Percentiles rank a stretch among this genome's conserved stretches.
Evolutionary conservation across 1,139 yeast genomes (phyloP).

Genomic region (Pichia sp.): DNA sequence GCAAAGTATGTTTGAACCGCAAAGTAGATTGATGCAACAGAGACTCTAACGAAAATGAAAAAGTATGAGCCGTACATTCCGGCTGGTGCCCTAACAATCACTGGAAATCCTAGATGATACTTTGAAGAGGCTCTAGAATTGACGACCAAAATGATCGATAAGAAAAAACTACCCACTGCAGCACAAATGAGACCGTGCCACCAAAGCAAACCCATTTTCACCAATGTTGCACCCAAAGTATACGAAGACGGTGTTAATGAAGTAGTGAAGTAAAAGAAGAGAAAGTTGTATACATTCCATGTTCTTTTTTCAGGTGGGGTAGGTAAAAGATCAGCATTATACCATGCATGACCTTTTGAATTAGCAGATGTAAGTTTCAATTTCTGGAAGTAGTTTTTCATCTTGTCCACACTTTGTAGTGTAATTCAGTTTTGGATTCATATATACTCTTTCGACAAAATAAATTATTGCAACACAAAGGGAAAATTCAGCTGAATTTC

Average conservation of each 20-base stretch:
- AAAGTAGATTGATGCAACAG: constrained; percentile 76
- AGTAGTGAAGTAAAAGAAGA: constrained; percentile 77
- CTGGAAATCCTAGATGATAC: constrained; percentile 71
- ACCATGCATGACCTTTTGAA: constrained; percentile 22
- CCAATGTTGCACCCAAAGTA: constrained; percentile 81
- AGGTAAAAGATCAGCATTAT: constrained; percentile 67
- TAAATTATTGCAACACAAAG: too few relatives aligned
- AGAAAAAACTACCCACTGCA: constrained; percentile 51
- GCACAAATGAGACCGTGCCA: constrained; percentile 84
- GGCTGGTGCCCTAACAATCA: constrained; percentile 60
- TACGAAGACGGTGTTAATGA: constrained; percentile 79
- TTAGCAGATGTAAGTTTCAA: neutral
- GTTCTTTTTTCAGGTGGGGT: constrained; percentile 61
- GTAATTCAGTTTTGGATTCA: too few relatives aligned
- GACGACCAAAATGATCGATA: constrained; percentile 39
- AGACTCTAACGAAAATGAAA: constrained; percentile 71
- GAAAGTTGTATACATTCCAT: constrained; percentile 73
- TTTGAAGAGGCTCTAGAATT: constrained; percentile 63
- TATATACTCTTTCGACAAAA: neutral
- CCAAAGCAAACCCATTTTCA: constrained; percentile 66
- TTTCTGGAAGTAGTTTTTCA: neutral
- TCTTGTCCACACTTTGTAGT: neutral
- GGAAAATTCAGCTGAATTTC: too few relatives aligned
- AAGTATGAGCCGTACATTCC: constrained; percentile 71
- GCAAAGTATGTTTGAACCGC: constrained; percentile 77